Evolutionary conservation across 2,329 filamentous ascomycete species (phyloP).

Genomic region (Paecilomyces dactylethromorphus): DNA sequence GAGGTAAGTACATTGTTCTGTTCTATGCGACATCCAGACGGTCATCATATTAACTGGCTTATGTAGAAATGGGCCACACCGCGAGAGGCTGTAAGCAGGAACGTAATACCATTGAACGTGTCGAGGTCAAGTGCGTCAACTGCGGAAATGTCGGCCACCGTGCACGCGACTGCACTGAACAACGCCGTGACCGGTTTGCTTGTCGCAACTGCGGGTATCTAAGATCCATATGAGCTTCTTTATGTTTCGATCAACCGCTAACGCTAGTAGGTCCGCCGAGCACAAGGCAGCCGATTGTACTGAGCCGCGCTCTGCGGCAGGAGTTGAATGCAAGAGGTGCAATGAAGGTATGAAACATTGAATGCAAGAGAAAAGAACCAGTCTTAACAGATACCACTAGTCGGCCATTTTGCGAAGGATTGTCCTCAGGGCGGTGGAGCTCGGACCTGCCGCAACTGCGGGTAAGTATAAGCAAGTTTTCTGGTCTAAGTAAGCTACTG

Average conservation of each 20-base stretch:
- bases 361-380: background rate
- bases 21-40: background rate
- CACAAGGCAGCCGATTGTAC: slow-evolving; percentile 45
- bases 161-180: slow-evolving; percentile 40
- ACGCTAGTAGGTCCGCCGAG: slow-evolving; percentile 29
- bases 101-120: slow-evolving; percentile 28
- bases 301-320: slow-evolving; percentile 36
- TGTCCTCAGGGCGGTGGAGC: slow-evolving; percentile 31
- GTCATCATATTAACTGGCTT: background rate
- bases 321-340: slow-evolving; percentile 41
- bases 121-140: slow-evolving; percentile 45
- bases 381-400: slow-evolving; percentile 14
- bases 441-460: slow-evolving; percentile 40
- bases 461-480: slow-evolving; percentile 20
- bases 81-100: slow-evolving; percentile 44
- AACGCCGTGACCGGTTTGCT: slow-evolving; percentile 30
- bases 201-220: slow-evolving; percentile 53
- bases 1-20: slow-evolving; percentile 25
- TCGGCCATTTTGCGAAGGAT: slow-evolving; percentile 41
- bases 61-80: slow-evolving; percentile 43
- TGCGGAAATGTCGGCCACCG: slow-evolving; percentile 43
- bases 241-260: slow-evolving; percentile 7
- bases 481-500: slow-evolving; percentile 7
- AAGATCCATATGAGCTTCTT: slow-evolving; percentile 4
- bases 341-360: slow-evolving; percentile 26